Evolutionary conservation across 2,329 filamentous ascomycete genomes (phyloP).

Genomic region (Ceratocystis papillata): DNA sequence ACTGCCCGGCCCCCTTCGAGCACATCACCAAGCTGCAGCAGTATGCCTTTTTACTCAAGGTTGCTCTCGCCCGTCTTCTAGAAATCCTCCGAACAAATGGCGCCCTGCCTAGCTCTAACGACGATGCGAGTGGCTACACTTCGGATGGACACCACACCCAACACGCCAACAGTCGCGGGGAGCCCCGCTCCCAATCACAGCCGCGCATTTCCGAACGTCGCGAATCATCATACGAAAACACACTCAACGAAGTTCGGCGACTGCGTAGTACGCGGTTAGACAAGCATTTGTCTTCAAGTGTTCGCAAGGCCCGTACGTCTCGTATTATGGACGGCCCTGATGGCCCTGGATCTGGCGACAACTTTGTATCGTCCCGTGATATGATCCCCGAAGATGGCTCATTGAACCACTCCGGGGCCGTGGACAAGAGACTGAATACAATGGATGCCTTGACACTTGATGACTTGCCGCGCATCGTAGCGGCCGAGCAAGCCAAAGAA

Average conservation of each 20-base stretch:
- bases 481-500: conserved; percentile 87
- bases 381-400: conserved; percentile 74
- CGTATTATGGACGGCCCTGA: conserved; percentile 80
- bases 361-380: conserved; percentile 34
- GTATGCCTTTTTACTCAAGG: conserved; percentile 84
- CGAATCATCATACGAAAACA: conserved; percentile 82
- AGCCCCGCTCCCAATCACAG: conserved; percentile 64
- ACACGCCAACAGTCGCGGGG: conserved; percentile 31
- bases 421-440: conserved; percentile 76
- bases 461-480: conserved; percentile 91
- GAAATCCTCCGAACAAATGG: conserved; percentile 78
- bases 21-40: conserved; percentile 79
- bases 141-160: conserved; percentile 40
- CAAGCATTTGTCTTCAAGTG: conserved; percentile 85
- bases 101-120: conserved; percentile 62
- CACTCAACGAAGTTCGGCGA: conserved; percentile 85
- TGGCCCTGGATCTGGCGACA: conserved; percentile 61
- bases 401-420: conserved; percentile 54
- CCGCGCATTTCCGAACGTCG: conserved; percentile 48
- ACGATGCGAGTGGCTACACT: conserved; percentile 61
- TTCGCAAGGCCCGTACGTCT: conserved; percentile 80
- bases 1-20: conserved; percentile 48
- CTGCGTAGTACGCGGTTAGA: conserved; percentile 88
- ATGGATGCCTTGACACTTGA: conserved; percentile 88
- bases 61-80: conserved; percentile 79